Base-by-base conservation (phyloP, 768 basidiomycete species). In the Lactifluus subvellereus region DNA sequence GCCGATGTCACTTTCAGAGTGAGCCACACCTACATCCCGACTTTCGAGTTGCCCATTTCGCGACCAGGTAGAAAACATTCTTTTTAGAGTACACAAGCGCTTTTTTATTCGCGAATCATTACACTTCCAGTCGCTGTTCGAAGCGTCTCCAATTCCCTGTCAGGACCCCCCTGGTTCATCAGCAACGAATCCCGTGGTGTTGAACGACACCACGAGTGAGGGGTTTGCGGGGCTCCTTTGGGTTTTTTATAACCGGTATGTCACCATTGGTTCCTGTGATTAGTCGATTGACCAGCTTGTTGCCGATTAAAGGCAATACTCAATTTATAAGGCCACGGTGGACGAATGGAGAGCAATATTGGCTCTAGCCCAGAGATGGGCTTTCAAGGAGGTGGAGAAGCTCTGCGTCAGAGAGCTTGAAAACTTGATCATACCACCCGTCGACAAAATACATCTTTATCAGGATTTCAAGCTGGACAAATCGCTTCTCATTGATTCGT, bases 31-130 rank as follows among this genome's bases (percentile, higher is more conserved):
- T 35, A 3, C 14, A 5, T 5, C 13, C 7, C 6, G 4, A 1
- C 33, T 38, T 48, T 45, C 22, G 18, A n/a, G 7, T 22, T 57
- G 35, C 68, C 18, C 42, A 18, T 48, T 16, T 20, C 8, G 50
- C 40, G 16, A 11, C 42, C 30, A 88, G 86, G 82, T 83, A 16
- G 83, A 85, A 53, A 78, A 84, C 59, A 71, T 76, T 4, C 73
- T 81, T 0, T 88, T 85, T 64, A 74, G 80, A 0, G 77, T 89
- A 0, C 86, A 87, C 61, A 77, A 80, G 0, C 83, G 81, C 49
- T 86, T 87, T 54, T 85, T 89, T 43, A 77, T 78, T n/a, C 75
- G 86, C 0, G 85, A 89, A 56, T 87, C 85, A 0, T 54, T 71
- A 0, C 77, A 73, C 35, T 86, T 87, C 70, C 64, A 65, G 18